These are phyloP conservation scores for Auricularia cornea DNA, from an alignment of 768 basidiomycete species.

Conservation along the genomic window DNA sequence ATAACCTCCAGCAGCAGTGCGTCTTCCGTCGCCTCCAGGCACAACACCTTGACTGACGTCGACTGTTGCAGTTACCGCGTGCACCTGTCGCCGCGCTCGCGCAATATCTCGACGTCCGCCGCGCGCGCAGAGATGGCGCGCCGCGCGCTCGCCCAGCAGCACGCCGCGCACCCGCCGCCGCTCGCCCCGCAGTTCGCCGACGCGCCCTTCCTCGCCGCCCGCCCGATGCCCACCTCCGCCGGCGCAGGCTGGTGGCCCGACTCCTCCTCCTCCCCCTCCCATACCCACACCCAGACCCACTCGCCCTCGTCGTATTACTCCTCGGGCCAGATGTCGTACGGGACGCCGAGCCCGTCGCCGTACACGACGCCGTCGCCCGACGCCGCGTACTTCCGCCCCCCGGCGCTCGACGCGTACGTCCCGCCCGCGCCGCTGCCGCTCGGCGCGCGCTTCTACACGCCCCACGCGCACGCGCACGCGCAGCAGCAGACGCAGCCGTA, in stretches of 20 bases:
- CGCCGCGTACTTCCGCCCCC: no score
- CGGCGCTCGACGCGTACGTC: no score
- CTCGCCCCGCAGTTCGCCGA: constrained; percentile 18
- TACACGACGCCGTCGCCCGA: no score
- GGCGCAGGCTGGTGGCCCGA: background rate
- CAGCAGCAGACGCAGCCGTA: no score
- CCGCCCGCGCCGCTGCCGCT: no score
- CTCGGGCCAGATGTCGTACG: no score
- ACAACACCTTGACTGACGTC: no score
- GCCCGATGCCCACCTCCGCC: background rate
- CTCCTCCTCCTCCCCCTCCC: background rate
- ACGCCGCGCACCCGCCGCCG: background rate
- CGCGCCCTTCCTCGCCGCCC: constrained; percentile 12
- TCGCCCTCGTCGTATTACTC: no score
- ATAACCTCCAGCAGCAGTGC: constrained; percentile 70
- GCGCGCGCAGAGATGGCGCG: constrained; percentile 50
- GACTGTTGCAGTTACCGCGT: constrained; percentile 59
- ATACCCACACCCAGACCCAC: no score
- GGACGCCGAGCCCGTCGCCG: no score
- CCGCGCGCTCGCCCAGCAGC: constrained; percentile 16
- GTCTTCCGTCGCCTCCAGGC: constrained; percentile 16
- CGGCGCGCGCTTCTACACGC: no score
- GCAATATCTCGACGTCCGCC: constrained; percentile 47
- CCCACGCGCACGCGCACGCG: no score
- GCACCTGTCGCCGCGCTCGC: constrained; percentile 71